Conservation (phyloP, 2,329 filamentous ascomycete genomes). For the Pseudocercospora fijiensis region DNA sequence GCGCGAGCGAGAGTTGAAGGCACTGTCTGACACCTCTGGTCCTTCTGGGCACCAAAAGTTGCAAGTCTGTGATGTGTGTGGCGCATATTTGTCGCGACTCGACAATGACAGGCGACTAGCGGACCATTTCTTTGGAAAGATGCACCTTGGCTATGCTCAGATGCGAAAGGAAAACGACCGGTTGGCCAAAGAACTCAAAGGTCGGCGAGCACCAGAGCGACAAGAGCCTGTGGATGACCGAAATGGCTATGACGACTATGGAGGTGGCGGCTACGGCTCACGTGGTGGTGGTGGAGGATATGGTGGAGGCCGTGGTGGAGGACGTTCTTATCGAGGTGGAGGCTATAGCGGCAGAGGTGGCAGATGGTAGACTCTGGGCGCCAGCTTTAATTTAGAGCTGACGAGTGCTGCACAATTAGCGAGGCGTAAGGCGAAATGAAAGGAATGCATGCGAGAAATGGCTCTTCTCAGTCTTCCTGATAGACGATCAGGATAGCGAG, state of each 20-base stretch:
- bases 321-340: constrained; percentile 24
- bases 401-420: constrained; percentile 6
- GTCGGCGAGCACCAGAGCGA: constrained; percentile 61
- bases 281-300: constrained; percentile 26
- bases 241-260: constrained; percentile 47
- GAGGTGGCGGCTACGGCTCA: constrained; percentile 41
- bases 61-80: constrained; percentile 97
- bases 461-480: not conserved
- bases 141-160: constrained; percentile 96
- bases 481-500: not conserved
- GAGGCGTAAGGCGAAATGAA: constrained; percentile 12
- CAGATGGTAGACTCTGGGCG: not conserved
- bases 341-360: constrained; percentile 25
- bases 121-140: constrained; percentile 99
- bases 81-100: constrained; percentile 84
- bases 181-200: constrained; percentile 84
- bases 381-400: not conserved
- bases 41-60: constrained; percentile 96
- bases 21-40: constrained; percentile 84
- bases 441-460: not conserved
- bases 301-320: constrained; percentile 18
- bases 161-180: constrained; percentile 92
- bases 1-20: constrained; percentile 83
- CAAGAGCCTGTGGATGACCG: constrained; percentile 46
- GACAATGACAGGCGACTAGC: constrained; percentile 93